These are phyloP conservation scores for Solanum arcanum DNA, from an alignment of 257 asterid genomes.

Conservation along the genomic window DNA sequence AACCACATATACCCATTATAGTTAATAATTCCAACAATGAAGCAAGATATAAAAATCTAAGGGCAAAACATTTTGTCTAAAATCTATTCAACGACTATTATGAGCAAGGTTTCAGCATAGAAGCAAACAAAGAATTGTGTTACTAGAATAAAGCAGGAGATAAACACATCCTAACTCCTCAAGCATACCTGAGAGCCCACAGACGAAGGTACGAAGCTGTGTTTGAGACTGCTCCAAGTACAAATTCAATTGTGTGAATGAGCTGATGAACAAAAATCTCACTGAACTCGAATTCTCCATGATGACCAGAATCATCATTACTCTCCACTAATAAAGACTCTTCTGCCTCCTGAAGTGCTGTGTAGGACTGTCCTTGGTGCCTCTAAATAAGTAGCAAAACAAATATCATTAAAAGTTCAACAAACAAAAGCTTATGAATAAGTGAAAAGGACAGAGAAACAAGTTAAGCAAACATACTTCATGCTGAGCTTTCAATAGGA, in stretches of 20 bases:
- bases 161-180: neutral
- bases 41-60: neutral
- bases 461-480: slow-evolving; percentile 28
- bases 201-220: slow-evolving; percentile 99
- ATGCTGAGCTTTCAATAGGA: slow-evolving; percentile 70
- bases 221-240: slow-evolving; percentile 98
- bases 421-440: neutral
- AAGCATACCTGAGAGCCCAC: slow-evolving; percentile 95
- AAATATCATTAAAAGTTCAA: neutral
- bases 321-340: slow-evolving; percentile 70
- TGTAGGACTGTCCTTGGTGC: slow-evolving; percentile 77
- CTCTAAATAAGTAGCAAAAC: slow-evolving; percentile 40
- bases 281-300: slow-evolving; percentile 93
- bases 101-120: neutral
- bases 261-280: slow-evolving; percentile 95
- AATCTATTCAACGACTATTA: neutral
- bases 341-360: slow-evolving; percentile 59
- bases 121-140: neutral
- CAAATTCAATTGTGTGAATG: slow-evolving; percentile 96
- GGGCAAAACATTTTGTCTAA: neutral
- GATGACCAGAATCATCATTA: slow-evolving; percentile 69
- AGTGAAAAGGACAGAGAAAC: neutral
- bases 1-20: neutral
- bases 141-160: neutral
- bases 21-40: neutral